phyloP scores from a whole-genome alignment of 805 yeast genomes.

The Yarrowia deformans region DNA sequence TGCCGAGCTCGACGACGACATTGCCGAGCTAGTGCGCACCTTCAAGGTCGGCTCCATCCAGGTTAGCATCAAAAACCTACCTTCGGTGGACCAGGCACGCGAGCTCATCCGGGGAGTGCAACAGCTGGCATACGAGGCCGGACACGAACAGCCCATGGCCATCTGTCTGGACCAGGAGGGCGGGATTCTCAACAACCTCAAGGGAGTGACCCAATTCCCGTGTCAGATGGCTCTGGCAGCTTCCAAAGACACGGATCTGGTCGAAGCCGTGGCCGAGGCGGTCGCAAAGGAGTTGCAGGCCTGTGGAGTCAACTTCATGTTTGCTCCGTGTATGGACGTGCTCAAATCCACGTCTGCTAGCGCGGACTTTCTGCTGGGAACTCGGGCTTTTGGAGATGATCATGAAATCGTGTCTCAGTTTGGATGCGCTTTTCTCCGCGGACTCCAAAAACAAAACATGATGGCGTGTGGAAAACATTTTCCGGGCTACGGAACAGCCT shows the following conservation, averaged over 20 bases:
- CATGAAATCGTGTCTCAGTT: constrained; percentile 15
- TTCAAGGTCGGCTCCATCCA: constrained; percentile 62
- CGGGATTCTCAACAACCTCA: constrained; percentile 24
- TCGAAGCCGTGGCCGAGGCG: constrained; percentile 14
- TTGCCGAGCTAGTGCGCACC: constrained; percentile 40
- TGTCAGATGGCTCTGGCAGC: constrained; percentile 30
- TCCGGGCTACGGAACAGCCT: constrained; percentile 71
- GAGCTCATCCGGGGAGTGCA: constrained; percentile 54
- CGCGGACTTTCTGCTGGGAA: constrained; percentile 58
- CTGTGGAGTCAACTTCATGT: constrained; percentile 62
- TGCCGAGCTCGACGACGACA: constrained; percentile 42
- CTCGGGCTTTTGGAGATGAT: constrained; percentile 24
- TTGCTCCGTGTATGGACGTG: constrained; percentile 71
- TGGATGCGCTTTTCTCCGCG: constrained; percentile 62
- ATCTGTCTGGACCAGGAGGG: constrained; percentile 22
- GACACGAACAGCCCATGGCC: constrained; percentile 54
- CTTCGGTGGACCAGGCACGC: constrained; percentile 57
- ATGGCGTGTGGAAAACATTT: constrained; percentile 67
- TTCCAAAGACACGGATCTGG: constrained; percentile 8
- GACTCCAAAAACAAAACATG: constrained; percentile 62
- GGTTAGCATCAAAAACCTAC: constrained; percentile 60
- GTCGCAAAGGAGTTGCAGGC: constrained; percentile 46
- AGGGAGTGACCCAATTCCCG: constrained; percentile 26
- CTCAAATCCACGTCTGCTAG: constrained; percentile 55
- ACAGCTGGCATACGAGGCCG: constrained; percentile 62